Conservation (phyloP, 805 yeast genomes). For the Wickerhamomyces rabaulensis region DNA sequence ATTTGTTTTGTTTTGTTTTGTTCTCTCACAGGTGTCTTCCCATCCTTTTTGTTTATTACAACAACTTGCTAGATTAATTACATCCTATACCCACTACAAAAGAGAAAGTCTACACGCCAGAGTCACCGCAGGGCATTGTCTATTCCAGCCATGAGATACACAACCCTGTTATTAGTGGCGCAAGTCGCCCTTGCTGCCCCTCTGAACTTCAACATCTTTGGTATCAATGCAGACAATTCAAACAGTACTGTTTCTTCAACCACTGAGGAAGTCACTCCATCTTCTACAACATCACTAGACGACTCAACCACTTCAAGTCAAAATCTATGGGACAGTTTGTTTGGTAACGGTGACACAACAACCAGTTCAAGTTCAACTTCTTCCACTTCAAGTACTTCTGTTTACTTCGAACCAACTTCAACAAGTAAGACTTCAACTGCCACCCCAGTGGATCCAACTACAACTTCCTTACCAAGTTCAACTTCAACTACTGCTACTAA, state of each 20-base stretch:
- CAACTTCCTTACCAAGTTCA: conserved; percentile 8
- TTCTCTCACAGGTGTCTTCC: neutral
- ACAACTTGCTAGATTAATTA: neutral
- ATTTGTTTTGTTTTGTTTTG: neutral
- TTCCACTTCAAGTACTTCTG: neutral
- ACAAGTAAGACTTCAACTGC: conserved; percentile 3
- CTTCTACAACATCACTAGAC: neutral
- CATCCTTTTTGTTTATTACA: neutral
- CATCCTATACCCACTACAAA: neutral
- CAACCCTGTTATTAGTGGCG: conserved; percentile 4
- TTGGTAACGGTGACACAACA: neutral
- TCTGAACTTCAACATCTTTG: conserved; percentile 1
- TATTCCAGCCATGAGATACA: neutral
- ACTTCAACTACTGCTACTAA: conserved; percentile 1
- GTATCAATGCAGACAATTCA: neutral
- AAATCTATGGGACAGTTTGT: neutral
- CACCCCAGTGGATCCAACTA: conserved; percentile 18
- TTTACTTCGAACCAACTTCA: neutral
- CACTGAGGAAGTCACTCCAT: neutral
- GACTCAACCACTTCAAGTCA: neutral
- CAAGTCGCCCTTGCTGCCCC: conserved; percentile 5
- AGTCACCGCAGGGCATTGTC: neutral
- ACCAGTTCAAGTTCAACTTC: neutral
- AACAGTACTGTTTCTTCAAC: neutral
- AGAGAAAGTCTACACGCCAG: neutral